Percentiles rank a stretch among this genome's conserved stretches.
phyloP scores from a whole-genome alignment of 495 filamentous ascomycete species.

The Neurospora sp. region DNA sequence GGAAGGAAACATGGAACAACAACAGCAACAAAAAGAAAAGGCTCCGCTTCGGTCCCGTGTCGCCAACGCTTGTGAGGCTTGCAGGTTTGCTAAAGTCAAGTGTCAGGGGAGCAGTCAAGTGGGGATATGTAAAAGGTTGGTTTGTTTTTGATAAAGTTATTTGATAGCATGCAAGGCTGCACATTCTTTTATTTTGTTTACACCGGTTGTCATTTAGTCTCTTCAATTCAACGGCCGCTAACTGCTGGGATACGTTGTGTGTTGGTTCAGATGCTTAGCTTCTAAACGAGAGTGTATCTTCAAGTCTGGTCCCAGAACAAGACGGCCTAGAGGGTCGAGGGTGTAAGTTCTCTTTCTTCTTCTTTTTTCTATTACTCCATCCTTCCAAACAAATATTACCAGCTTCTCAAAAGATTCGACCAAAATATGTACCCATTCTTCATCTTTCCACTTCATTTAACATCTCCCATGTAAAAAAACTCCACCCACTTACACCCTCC shows the following conservation, averaged over 20 bases:
- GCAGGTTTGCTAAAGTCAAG: slow-evolving; percentile 35
- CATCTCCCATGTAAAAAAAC: not conserved
- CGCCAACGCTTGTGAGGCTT: slow-evolving; percentile 38
- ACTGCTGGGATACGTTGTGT: not conserved
- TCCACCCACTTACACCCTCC: not conserved
- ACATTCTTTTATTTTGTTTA: not conserved
- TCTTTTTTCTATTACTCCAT: too few relatives aligned
- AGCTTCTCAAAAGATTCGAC: not conserved
- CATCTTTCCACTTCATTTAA: not conserved
- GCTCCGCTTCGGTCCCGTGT: slow-evolving; percentile 18
- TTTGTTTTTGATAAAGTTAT: not conserved
- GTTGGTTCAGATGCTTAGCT: slow-evolving; percentile 29
- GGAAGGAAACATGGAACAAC: not conserved
- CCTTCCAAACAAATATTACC: not conserved
- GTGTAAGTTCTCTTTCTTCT: slow-evolving; percentile 17
- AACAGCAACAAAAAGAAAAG: not conserved
- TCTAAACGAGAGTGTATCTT: slow-evolving; percentile 40
- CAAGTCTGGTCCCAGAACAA: slow-evolving; percentile 34
- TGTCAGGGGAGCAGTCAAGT: slow-evolving; percentile 32
- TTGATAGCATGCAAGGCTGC: not conserved
- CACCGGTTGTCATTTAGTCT: not conserved
- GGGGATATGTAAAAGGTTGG: slow-evolving; percentile 38
- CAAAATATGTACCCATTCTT: not conserved
- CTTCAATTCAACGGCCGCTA: not conserved
- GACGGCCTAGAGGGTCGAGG: slow-evolving; percentile 26